Conservation (phyloP, 116 monocot species). For the Phalaenopsis hybrid region DNA sequence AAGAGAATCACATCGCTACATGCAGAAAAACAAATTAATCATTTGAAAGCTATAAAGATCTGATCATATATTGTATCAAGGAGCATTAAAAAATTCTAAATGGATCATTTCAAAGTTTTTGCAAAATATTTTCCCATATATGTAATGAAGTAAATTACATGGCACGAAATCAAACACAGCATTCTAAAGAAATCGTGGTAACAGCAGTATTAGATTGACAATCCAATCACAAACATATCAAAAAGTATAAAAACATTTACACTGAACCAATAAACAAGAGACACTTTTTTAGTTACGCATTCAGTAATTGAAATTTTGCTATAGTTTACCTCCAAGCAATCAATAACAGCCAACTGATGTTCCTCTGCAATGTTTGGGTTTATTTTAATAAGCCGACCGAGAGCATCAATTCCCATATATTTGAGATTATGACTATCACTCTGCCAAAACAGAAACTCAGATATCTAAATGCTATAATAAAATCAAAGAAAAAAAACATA, state of each 20-base stretch:
- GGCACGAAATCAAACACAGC: background rate
- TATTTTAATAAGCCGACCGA: constrained; percentile 88
- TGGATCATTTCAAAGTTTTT: background rate
- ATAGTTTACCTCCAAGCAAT: constrained; percentile 84
- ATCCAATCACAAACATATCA: background rate
- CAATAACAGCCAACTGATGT: constrained; percentile 97
- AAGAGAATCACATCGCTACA: background rate
- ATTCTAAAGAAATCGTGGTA: background rate
- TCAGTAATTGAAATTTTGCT: background rate
- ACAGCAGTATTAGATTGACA: background rate
- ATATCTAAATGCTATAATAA: background rate
- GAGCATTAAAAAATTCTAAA: background rate
- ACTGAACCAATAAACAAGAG: background rate
- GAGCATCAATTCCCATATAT: constrained; percentile 98
- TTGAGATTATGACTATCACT: constrained; percentile 94
- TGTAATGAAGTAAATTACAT: background rate
- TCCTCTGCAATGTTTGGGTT: constrained; percentile 96
- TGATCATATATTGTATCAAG: background rate
- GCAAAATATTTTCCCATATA: background rate
- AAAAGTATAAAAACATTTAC: background rate
- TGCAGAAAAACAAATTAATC: background rate
- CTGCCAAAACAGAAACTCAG: constrained; percentile 35
- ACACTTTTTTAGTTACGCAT: background rate
- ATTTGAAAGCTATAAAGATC: background rate
- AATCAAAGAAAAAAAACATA: background rate